Conservation (phyloP, 345 rosid species). For the Eucalyptus virginea region DNA sequence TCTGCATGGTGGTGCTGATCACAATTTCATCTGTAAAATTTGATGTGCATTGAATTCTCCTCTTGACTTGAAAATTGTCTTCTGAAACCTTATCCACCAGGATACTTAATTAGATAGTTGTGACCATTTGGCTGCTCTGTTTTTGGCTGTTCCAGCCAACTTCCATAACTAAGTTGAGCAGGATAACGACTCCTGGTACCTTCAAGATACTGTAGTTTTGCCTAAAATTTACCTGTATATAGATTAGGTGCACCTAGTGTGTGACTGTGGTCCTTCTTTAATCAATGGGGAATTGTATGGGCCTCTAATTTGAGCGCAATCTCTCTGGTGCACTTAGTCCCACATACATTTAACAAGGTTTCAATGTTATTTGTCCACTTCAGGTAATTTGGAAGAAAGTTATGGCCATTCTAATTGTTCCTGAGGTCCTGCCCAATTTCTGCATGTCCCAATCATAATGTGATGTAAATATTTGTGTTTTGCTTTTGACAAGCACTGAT, state of each 20-base stretch:
- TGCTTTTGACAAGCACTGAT: neutral
- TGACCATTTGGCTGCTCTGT: neutral
- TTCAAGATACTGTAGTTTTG: neutral
- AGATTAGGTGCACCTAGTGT: neutral
- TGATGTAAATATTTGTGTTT: neutral
- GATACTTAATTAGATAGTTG: neutral
- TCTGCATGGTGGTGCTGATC: neutral
- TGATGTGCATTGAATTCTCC: neutral
- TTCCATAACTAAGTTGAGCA: neutral
- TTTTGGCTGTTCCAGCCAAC: neutral
- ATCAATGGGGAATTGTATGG: neutral
- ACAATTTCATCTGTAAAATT: neutral
- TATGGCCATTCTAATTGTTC: neutral
- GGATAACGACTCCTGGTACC: neutral
- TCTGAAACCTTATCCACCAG: neutral
- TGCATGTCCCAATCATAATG: neutral
- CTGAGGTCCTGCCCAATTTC: neutral
- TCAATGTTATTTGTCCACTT: neutral
- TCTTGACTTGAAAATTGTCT: neutral
- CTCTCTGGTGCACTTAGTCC: neutral
- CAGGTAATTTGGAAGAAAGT: neutral
- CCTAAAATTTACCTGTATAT: neutral
- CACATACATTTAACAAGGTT: neutral
- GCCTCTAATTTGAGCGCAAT: neutral
- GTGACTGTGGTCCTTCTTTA: neutral